Conservation (phyloP, 1,284 basidiomycete species). For the Cryptococcus neoformans region DNA sequence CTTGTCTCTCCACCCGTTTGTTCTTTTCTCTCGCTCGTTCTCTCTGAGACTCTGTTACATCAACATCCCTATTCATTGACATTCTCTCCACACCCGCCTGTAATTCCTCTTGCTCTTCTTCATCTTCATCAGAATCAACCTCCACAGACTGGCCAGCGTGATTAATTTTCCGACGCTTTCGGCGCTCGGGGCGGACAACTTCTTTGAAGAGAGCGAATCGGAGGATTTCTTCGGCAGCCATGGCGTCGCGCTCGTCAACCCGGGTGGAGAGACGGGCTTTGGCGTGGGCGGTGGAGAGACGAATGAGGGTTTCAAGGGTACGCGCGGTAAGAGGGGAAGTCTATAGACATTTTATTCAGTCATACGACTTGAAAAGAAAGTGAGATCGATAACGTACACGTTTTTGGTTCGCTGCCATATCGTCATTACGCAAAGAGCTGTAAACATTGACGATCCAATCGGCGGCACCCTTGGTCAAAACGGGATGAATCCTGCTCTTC, state of each 20-base stretch:
- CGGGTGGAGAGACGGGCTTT: slow-evolving; percentile 86
- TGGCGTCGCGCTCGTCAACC: slow-evolving; percentile 83
- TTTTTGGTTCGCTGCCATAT: slow-evolving; percentile 84
- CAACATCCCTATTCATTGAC: slow-evolving; percentile 1
- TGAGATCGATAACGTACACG: slow-evolving; percentile 56
- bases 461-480: slow-evolving; percentile 86
- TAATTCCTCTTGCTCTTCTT: slow-evolving; percentile 51
- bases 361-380: background rate
- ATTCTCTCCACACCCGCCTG: slow-evolving; percentile 8
- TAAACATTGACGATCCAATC: slow-evolving; percentile 95
- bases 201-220: slow-evolving; percentile 98
- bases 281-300: slow-evolving; percentile 95
- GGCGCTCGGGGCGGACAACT: slow-evolving; percentile 72
- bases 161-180: slow-evolving; percentile 74
- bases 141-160: slow-evolving; percentile 55
- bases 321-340: slow-evolving; percentile 97
- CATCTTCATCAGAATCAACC: slow-evolving; percentile 56
- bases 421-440: slow-evolving; percentile 86
- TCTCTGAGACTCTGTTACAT: slow-evolving; percentile 30
- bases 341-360: slow-evolving; percentile 49
- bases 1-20: slow-evolving; percentile 50
- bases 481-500: slow-evolving; percentile 80
- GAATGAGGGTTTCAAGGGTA: slow-evolving; percentile 98
- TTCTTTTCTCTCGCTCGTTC: slow-evolving; percentile 50
- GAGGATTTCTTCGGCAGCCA: slow-evolving; percentile 89